A percentile compares a stretch with the other conserved stretches of the same genome.
Evolutionary conservation across 495 filamentous ascomycete genomes (phyloP).

Genomic region (Xylaria flabelliformis): DNA sequence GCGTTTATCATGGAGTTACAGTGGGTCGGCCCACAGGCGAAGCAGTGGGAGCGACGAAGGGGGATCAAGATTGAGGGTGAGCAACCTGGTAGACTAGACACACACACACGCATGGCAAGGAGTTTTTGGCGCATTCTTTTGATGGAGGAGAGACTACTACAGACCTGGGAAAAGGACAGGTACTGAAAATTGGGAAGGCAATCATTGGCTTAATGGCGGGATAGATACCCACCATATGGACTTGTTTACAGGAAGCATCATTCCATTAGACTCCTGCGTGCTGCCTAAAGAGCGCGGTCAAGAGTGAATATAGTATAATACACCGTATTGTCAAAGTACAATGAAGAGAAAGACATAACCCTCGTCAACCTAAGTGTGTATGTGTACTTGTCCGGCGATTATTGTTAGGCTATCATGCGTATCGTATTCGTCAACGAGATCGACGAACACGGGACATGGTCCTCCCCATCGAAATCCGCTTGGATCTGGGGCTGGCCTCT

Average conservation of each 20-base stretch:
- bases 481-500: neutral
- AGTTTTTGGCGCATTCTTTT: conserved; percentile 21
- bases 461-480: neutral
- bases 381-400: neutral
- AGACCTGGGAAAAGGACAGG: conserved; percentile 6
- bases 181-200: conserved; percentile 6
- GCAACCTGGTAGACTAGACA: conserved; percentile 26
- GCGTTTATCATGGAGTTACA: neutral
- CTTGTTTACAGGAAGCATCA: neutral
- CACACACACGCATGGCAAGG: neutral
- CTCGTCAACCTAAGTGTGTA: neutral
- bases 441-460: neutral
- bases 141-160: neutral
- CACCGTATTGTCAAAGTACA: neutral
- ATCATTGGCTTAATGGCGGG: conserved; percentile 6
- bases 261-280: neutral
- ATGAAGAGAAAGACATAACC: neutral
- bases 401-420: neutral
- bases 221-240: conserved; percentile 15
- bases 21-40: neutral
- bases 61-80: conserved; percentile 25
- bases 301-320: neutral
- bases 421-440: neutral
- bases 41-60: conserved; percentile 24
- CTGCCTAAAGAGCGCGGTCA: neutral